These are phyloP conservation scores for Aspergillus steynii DNA, from an alignment of 495 filamentous ascomycete species.

Conservation along the genomic window DNA sequence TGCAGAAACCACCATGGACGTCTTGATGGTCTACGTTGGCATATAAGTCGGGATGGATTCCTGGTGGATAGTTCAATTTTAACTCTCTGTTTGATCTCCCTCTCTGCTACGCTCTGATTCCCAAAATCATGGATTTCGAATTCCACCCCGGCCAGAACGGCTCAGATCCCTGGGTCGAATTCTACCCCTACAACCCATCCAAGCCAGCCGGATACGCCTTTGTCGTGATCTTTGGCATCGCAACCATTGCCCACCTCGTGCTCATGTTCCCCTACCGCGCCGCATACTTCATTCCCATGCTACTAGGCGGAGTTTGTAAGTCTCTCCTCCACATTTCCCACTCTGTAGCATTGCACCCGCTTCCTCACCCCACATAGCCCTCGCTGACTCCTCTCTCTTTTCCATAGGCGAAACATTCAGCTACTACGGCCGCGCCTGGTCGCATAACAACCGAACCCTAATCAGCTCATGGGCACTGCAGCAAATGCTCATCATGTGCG, in stretches of 20 bases:
- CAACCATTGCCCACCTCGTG: constrained; percentile 41
- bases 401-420: constrained; percentile 46
- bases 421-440: constrained; percentile 48
- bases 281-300: constrained; percentile 57
- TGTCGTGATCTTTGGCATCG: constrained; percentile 46
- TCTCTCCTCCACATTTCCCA: constrained; percentile 1
- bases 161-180: constrained; percentile 35
- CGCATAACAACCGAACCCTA: constrained; percentile 27
- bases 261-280: constrained; percentile 43
- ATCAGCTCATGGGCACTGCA: constrained; percentile 42
- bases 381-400: background rate
- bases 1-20: background rate
- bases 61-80: background rate
- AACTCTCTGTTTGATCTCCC: background rate
- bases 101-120: background rate
- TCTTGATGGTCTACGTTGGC: background rate
- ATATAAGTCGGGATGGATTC: constrained; percentile 3
- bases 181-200: constrained; percentile 52
- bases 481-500: constrained; percentile 46
- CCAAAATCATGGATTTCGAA: constrained; percentile 35
- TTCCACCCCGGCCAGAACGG: constrained; percentile 35
- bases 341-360: background rate
- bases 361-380: background rate
- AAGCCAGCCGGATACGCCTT: constrained; percentile 48
- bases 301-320: constrained; percentile 59